Evolutionary conservation across 179 eudicot species (phyloP).

Genomic region (Beta macrorhiza): DNA sequence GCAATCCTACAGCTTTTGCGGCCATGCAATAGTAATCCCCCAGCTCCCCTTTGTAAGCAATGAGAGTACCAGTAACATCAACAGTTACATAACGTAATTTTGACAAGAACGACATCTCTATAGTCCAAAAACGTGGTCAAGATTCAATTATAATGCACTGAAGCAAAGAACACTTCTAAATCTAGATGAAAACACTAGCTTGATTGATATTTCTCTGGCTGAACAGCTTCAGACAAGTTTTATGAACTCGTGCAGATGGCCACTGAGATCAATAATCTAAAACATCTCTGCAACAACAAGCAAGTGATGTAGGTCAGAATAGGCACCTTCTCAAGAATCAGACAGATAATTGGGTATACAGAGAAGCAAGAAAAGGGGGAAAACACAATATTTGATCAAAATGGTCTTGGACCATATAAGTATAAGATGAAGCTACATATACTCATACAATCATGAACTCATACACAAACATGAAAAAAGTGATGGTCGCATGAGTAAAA

Average conservation of each 20-base stretch:
- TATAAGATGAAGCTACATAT: background rate
- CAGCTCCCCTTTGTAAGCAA: slow-evolving; percentile 94
- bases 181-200: background rate
- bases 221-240: slow-evolving; percentile 10
- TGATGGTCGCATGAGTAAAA: background rate
- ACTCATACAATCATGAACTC: background rate
- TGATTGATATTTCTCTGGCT: slow-evolving; percentile 6
- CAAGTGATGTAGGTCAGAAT: background rate
- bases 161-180: background rate
- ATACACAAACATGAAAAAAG: background rate
- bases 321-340: background rate
- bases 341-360: background rate
- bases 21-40: slow-evolving; percentile 99
- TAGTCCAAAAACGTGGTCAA: slow-evolving; percentile 17
- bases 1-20: slow-evolving; percentile 84
- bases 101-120: slow-evolving; percentile 56
- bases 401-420: background rate
- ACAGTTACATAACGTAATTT: slow-evolving; percentile 77
- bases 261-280: background rate
- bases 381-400: background rate
- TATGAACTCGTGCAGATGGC: background rate
- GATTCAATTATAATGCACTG: background rate
- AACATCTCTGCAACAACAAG: slow-evolving; percentile 15
- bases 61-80: slow-evolving; percentile 92
- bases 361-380: background rate